phyloP scores from a whole-genome alignment of 768 basidiomycete genomes.

The Mycena vitilis region DNA sequence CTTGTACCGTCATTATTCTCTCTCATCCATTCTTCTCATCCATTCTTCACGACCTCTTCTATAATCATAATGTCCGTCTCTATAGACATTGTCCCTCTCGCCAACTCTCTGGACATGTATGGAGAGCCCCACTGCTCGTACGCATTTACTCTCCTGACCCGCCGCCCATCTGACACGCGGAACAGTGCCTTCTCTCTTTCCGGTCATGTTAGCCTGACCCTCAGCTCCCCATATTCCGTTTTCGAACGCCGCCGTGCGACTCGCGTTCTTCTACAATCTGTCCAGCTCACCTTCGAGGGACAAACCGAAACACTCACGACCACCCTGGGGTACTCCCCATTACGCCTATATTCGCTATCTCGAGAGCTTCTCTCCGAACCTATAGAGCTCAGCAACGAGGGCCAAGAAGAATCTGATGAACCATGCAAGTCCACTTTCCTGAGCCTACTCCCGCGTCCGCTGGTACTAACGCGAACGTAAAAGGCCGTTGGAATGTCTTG shows the following conservation, averaged over 20 bases:
- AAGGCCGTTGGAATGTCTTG: constrained; percentile 75
- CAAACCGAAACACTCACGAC: constrained; percentile 81
- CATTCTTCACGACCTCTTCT: constrained; percentile 50
- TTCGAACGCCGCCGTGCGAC: constrained; percentile 65
- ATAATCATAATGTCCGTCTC: constrained; percentile 75
- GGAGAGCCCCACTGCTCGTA: constrained; percentile 76
- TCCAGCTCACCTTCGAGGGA: constrained; percentile 86
- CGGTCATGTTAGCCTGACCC: constrained; percentile 77
- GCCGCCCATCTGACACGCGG: constrained; percentile 8
- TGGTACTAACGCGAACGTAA: constrained; percentile 20
- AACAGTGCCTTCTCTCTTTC: constrained; percentile 92
- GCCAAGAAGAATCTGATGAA: constrained; percentile 64
- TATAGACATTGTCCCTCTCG: constrained; percentile 70
- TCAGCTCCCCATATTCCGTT: constrained; percentile 67
- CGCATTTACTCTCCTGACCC: constrained; percentile 40
- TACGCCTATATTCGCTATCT: constrained; percentile 75
- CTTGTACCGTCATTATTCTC: constrained; percentile 36
- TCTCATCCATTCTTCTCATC: constrained; percentile 29
- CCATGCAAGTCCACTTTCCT: constrained; percentile 54
- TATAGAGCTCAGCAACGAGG: constrained; percentile 74
- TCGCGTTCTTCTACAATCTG: constrained; percentile 71
- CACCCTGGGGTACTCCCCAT: constrained; percentile 71
- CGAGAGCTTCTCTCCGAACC: constrained; percentile 67
- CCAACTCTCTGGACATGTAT: constrained; percentile 72
- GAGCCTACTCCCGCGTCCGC: neutral